Conservation (phyloP, 2,329 filamentous ascomycete species). For the Cladosporium sp. region DNA sequence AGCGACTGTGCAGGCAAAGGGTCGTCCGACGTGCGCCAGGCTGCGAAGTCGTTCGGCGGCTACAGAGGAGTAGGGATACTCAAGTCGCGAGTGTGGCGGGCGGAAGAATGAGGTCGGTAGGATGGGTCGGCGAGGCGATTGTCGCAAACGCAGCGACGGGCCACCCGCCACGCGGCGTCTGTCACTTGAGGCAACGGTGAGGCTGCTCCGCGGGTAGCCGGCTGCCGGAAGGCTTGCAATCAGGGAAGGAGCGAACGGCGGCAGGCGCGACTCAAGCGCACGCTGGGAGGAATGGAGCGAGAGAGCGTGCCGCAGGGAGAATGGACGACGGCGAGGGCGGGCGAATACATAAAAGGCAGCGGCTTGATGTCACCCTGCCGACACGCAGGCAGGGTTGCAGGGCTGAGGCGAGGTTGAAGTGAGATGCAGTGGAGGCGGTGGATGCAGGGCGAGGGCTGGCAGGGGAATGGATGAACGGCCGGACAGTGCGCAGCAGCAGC, state of each 20-base stretch:
- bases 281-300: constrained; percentile 8
- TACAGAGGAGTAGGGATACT: constrained; percentile 5
- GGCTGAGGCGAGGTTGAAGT: constrained; percentile 8
- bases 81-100: constrained; percentile 7
- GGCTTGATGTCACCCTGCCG: constrained; percentile 10
- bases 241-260: constrained; percentile 5
- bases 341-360: constrained; percentile 3
- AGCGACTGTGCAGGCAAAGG: not conserved
- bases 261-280: not conserved
- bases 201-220: constrained; percentile 1
- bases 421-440: not conserved
- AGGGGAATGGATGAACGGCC: constrained; percentile 5
- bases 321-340: not conserved
- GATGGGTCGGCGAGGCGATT: not conserved
- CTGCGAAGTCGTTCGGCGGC: not conserved
- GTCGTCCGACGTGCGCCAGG: not conserved
- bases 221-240: not conserved
- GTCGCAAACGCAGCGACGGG: constrained; percentile 3
- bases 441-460: constrained; percentile 10
- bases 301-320: constrained; percentile 2
- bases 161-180: constrained; percentile 3
- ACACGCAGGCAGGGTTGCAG: constrained; percentile 4
- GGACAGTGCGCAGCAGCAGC: constrained; percentile 1
- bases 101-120: constrained; percentile 7
- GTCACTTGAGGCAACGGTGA: not conserved